Evolutionary conservation across 106 monocot species (phyloP).

Genomic region (Dioscorea alata): DNA sequence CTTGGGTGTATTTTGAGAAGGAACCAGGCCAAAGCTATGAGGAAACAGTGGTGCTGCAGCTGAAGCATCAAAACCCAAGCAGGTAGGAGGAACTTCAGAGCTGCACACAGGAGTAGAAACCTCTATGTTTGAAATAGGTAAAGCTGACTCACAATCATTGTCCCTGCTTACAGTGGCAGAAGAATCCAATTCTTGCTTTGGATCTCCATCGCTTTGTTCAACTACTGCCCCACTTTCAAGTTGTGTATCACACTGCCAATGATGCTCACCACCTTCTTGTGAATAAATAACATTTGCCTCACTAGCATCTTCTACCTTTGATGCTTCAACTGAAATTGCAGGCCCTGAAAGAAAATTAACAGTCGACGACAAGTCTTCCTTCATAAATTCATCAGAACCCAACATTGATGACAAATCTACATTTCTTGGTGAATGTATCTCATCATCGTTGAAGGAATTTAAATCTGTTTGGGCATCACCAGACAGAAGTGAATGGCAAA

Average conservation of each 20-base stretch:
- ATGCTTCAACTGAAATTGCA: constrained; percentile 13
- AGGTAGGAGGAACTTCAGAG: constrained; percentile 11
- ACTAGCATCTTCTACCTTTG: constrained; percentile 9
- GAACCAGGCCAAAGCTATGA: background rate
- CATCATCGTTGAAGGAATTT: background rate
- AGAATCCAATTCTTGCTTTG: constrained; percentile 11
- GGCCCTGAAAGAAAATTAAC: constrained; percentile 7
- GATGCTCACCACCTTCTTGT: constrained; percentile 7
- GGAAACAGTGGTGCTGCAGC: background rate
- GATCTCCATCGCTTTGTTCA: constrained; percentile 3
- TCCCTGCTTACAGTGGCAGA: background rate
- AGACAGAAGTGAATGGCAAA: constrained; percentile 4
- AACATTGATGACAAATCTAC: constrained; percentile 10
- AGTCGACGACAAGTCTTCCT: constrained; percentile 1
- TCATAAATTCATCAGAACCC: background rate
- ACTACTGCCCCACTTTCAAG: constrained; percentile 12
- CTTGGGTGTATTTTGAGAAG: background rate
- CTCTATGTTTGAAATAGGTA: constrained; percentile 8
- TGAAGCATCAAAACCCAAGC: constrained; percentile 13
- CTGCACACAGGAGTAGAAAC: constrained; percentile 6
- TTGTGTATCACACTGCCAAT: constrained; percentile 8
- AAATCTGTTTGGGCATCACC: background rate
- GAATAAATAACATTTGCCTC: constrained; percentile 14
- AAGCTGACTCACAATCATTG: constrained; percentile 1
- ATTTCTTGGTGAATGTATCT: constrained; percentile 16